A percentile compares a stretch with the other conserved stretches of the same genome.
Evolutionary conservation across 108 stramenopile genomes (phyloP).

Genomic region (Fragilaria crotonensis): DNA sequence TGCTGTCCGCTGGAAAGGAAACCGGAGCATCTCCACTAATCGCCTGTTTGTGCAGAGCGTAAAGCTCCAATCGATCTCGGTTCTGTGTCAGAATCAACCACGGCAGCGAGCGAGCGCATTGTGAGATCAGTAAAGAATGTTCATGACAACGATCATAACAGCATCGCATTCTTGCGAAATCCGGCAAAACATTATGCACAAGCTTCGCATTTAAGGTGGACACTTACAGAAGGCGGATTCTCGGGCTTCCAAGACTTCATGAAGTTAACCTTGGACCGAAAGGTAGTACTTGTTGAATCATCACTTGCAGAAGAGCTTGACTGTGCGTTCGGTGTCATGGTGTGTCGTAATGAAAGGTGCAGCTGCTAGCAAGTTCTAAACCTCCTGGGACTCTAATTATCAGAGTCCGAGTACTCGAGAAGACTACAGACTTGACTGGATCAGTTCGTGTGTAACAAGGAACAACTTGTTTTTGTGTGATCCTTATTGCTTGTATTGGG

Average conservation of each 20-base stretch:
- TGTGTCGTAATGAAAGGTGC: too few species aligned
- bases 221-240: conserved; percentile 64
- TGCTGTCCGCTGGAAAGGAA: conserved; percentile 17
- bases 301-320: too few species aligned
- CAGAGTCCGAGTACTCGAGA: too few species aligned
- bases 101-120: not conserved
- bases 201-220: too few species aligned
- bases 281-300: conserved; percentile 16
- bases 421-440: too few species aligned
- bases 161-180: not conserved
- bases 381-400: too few species aligned
- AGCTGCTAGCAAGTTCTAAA: too few species aligned
- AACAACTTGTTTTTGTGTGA: too few species aligned
- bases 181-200: not conserved
- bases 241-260: conserved; percentile 84
- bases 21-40: conserved; percentile 69
- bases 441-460: too few species aligned
- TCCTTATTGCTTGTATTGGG: too few species aligned
- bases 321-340: too few species aligned
- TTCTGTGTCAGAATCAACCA: conserved; percentile 28
- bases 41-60: conserved; percentile 87
- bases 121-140: conserved; percentile 3
- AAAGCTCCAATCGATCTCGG: conserved; percentile 78
- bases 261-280: conserved; percentile 55
- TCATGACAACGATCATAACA: not conserved